Evolutionary conservation across 2,329 filamentous ascomycete genomes (phyloP).

Genomic region (Fusarium sp.): DNA sequence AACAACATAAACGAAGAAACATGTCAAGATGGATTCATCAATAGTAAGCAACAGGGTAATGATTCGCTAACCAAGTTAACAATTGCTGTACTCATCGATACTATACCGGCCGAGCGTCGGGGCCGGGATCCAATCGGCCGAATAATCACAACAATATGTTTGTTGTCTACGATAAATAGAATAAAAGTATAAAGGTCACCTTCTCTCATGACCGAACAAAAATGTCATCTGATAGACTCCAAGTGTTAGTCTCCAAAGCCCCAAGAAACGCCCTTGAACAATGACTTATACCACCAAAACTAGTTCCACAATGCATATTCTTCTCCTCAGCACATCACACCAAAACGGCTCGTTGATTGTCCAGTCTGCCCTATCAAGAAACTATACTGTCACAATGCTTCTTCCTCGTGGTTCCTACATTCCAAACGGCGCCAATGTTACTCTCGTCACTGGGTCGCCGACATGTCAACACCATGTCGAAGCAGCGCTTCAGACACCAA

Average conservation of each 20-base stretch:
- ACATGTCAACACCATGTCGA: constrained; percentile 48
- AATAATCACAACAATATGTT: constrained; percentile 3
- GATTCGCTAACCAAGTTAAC: background rate
- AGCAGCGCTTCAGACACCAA: constrained; percentile 46
- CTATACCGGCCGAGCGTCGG: constrained; percentile 36
- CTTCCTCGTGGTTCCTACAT: background rate
- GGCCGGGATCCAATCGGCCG: constrained; percentile 41
- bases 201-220: background rate
- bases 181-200: constrained; percentile 17
- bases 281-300: constrained; percentile 7
- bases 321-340: constrained; percentile 60
- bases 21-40: background rate
- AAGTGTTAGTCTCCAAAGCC: background rate
- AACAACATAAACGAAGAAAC: background rate
- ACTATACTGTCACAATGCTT: constrained; percentile 56
- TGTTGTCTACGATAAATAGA: constrained; percentile 1
- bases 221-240: background rate
- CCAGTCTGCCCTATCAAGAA: constrained; percentile 51
- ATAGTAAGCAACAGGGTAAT: background rate
- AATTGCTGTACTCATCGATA: background rate
- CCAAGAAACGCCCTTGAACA: background rate
- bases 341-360: constrained; percentile 59
- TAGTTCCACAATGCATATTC: constrained; percentile 44
- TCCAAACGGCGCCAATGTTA: background rate
- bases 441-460: constrained; percentile 1